Conservation (phyloP, 208 protist genomes). For the Leishmania braziliensis region DNA sequence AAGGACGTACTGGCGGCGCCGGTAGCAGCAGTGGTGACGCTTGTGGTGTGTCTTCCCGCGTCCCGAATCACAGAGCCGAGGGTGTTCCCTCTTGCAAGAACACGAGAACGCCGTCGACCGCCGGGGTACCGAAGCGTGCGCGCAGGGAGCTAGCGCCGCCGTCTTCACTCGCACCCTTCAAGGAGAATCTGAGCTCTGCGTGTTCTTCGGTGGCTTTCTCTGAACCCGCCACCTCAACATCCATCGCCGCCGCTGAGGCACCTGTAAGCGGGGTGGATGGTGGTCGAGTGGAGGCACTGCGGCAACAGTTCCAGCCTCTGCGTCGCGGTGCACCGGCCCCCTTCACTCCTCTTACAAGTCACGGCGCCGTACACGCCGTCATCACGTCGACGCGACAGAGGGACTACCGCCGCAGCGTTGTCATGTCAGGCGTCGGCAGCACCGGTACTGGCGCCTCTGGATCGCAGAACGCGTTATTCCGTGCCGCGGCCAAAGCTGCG, state of each 20-base stretch:
- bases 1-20: not conserved
- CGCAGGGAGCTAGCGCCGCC: not conserved
- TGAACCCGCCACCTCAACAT: not conserved
- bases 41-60: not conserved
- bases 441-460: conserved; percentile 1
- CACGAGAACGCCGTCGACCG: not conserved
- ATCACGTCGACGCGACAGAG: conserved; percentile 12
- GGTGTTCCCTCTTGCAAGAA: not conserved
- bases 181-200: not conserved
- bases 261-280: conserved; percentile 6
- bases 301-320: conserved; percentile 39
- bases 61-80: not conserved
- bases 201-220: not conserved
- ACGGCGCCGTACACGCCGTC: conserved; percentile 26
- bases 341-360: conserved; percentile 27
- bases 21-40: not conserved
- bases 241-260: not conserved
- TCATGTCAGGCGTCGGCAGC: not conserved
- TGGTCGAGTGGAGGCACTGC: conserved; percentile 25
- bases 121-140: conserved; percentile 6
- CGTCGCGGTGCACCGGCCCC: conserved; percentile 20
- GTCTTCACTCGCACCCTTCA: not conserved
- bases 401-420: conserved; percentile 20
- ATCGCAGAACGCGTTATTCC: conserved; percentile 20
- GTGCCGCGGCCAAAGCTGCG: conserved; percentile 24